Evolutionary conservation across 306 rosid species (phyloP).

Genomic region (Rubus idaeus): DNA sequence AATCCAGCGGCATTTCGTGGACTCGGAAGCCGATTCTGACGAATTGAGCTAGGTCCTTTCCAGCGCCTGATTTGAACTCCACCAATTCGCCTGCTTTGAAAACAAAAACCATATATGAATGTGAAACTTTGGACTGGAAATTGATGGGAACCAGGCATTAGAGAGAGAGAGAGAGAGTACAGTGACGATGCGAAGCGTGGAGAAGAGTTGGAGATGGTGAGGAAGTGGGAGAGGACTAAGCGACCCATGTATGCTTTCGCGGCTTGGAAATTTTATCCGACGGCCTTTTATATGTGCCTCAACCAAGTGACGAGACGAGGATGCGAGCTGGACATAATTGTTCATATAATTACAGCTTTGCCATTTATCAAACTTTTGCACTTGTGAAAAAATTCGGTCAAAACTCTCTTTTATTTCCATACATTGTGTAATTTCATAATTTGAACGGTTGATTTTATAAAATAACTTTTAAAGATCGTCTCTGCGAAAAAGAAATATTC

Average conservation of each 20-base stretch:
- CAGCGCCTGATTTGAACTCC: conserved; percentile 28
- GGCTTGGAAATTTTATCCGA: conserved; percentile 5
- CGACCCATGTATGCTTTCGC: conserved; percentile 44
- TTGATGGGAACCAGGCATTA: background rate
- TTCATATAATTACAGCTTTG: too few relatives aligned
- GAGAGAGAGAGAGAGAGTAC: conserved; percentile 30
- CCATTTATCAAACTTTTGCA: too few relatives aligned
- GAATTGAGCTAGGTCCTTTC: conserved; percentile 18
- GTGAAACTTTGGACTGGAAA: background rate
- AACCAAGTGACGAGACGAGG: background rate
- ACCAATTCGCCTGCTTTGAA: conserved; percentile 43
- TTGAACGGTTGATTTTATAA: too few relatives aligned
- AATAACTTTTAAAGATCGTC: too few relatives aligned
- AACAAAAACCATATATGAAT: background rate
- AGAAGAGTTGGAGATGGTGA: conserved; percentile 42
- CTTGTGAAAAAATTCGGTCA: too few relatives aligned
- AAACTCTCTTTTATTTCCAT: too few relatives aligned
- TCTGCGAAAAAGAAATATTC: too few relatives aligned
- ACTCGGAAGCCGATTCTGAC: conserved; percentile 30
- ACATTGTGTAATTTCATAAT: too few relatives aligned
- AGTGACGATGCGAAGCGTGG: conserved; percentile 40
- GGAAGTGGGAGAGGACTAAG: conserved; percentile 44
- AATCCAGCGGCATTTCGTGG: conserved; percentile 15
- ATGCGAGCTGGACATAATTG: too few relatives aligned
- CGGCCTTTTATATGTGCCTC: background rate